Evolutionary conservation across 768 basidiomycete species (phyloP), one percentile per base, ranked within the genome.

Genomic region (Rhizopogon sp.): DNA sequence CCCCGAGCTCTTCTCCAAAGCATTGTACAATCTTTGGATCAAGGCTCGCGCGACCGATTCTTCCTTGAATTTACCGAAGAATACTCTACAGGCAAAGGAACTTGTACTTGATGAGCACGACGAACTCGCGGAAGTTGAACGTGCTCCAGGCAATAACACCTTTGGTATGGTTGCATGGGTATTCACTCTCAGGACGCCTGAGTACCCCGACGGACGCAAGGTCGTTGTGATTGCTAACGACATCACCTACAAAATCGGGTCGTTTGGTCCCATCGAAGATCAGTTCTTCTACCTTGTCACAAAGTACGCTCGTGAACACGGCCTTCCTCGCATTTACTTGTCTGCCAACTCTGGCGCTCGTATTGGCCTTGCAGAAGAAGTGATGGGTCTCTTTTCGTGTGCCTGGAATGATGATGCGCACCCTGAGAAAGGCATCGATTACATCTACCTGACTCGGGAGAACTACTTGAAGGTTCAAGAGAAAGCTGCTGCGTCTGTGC

Each of bases 111-210:
- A 98, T 64, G 97, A 98, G 72, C 80, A 94, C 60, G 93, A 96
- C 63, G 82, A 90, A 60, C 80, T 98, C 17, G 79, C 85, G 17
- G 94, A 97, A 72, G 91, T 99, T 44, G 88, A 91, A 56, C 82
- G 97, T 55, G 84, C 93, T 3, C 90, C 94, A 13, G 97, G 97
- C 20, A 93, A 90, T 68, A 99, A 98, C 70, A 84, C 81, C 37
- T 91, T 90, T 65, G 97, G 97, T 63, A 99, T 99, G 97, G 91
- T 98, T 53, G 96, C 84, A 2, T 99, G 97, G 97, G 84, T 96
- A 20, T 97, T 93, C 77, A 95, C 85, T 3, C 76, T 98, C 61
- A 76, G 78, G 60, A 98, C 95, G 0, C 96, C 97, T 3, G 97
- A 98, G 72, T 97, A 81, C 72, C 93, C 93, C 46, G 73, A 79